Conservation (phyloP, 2,329 filamentous ascomycete genomes). For the Hyphodiscus sp. region DNA sequence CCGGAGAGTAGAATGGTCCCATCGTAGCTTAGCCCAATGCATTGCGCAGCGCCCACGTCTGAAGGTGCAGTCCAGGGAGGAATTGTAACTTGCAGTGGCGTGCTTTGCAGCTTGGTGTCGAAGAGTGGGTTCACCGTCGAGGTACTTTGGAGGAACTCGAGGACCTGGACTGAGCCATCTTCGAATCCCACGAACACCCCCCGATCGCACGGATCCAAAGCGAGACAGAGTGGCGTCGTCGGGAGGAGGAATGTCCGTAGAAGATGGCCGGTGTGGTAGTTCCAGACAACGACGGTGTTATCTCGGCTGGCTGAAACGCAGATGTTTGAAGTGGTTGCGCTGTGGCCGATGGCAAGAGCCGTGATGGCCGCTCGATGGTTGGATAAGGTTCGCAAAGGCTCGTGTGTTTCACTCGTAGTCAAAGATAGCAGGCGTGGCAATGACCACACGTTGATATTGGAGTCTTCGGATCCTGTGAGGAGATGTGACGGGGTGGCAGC, state of each 20-base stretch:
- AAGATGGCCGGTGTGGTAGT: conserved; percentile 71
- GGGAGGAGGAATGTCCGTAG: conserved; percentile 79
- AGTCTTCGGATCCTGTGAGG: conserved; percentile 75
- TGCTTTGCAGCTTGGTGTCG: conserved; percentile 46
- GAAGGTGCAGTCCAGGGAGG: conserved; percentile 39
- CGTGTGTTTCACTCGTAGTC: conserved; percentile 46
- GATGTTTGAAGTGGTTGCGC: conserved; percentile 68
- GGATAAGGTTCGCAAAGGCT: conserved; percentile 71
- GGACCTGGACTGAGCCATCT: conserved; percentile 70
- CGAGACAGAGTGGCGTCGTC: conserved; percentile 62
- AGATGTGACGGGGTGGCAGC: conserved; percentile 66
- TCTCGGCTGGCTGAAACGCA: conserved; percentile 80
- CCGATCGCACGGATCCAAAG: conserved; percentile 76
- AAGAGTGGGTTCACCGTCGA: conserved; percentile 33
- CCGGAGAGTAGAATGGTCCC: conserved; percentile 74
- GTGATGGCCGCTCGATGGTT: conserved; percentile 72
- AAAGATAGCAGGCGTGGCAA: conserved; percentile 64
- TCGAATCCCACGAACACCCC: conserved; percentile 76
- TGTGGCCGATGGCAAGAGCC: conserved; percentile 55
- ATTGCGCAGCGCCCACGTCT: conserved; percentile 51
- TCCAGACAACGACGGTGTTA: conserved; percentile 88
- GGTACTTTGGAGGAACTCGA: conserved; percentile 62
- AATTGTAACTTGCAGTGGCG: conserved; percentile 47
- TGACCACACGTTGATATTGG: conserved; percentile 90
- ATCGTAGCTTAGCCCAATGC: conserved; percentile 73